Evolutionary conservation across 495 filamentous ascomycete species (phyloP), one percentile per base, ranked within the genome.

Genomic region (Penicillium cinerascens): DNA sequence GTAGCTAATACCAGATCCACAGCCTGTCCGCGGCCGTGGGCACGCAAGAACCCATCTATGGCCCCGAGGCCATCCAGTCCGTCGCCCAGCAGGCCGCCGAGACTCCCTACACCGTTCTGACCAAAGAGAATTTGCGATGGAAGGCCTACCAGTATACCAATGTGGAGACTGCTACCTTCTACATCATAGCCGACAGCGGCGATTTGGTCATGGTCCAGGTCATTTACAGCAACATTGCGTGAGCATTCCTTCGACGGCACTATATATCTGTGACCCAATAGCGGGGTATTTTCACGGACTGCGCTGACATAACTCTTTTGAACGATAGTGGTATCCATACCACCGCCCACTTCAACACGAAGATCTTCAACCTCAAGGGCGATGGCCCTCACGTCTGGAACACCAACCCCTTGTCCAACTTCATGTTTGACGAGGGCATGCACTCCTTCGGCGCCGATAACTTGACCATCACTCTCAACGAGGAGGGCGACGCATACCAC

Each of bases 151-250:
- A 90, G 47, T 86, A 84, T 54, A 97, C 93, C 54, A 86, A 81
- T 64, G 93, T 96, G 50, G 93, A 98, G 75, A 97, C 91, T n/a
- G 88, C 97, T 74, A 90, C 81, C 52, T 98, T 97, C 75, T 97
- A 98, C 73, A 70, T 95, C 67, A 86, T 85, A 76, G 75, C 87
- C 42, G 88, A 96, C 52, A 78, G 71, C 50, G 95, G 93, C 16
- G 77, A 83, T 54, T 64, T 92, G 55, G 90, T 79, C 6, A 79
- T 96, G 69, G 82, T 80, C 45, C 95, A 97, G 78, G 79, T 97
- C 68, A 96, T 97, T 66, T 97, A 97, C 81, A 96, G 87, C 74
- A 98, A 96, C 71, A 89, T 98, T 71, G 87, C 82, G 93, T 97
- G 82, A 78, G 91, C 67, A 21, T 45, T 39, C 21, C 29, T 33